phyloP scores from a whole-genome alignment of 768 basidiomycete species.

The Russula virescens region DNA sequence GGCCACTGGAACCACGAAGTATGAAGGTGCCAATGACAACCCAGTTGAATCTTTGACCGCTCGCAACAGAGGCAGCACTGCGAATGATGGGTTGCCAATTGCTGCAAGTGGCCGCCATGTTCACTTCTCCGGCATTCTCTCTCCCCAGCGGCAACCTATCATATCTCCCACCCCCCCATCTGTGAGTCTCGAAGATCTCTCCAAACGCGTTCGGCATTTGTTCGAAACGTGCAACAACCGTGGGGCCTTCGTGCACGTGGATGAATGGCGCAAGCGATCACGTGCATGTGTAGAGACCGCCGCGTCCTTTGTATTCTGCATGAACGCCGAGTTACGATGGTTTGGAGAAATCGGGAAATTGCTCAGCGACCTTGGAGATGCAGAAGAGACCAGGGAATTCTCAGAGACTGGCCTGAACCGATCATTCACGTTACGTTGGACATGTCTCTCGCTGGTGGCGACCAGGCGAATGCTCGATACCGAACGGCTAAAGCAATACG shows the following conservation, averaged over 20 bases:
- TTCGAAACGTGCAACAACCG: slow-evolving; percentile 13
- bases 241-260: background rate
- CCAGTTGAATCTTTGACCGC: too few relatives aligned
- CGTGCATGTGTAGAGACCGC: background rate
- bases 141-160: too few relatives aligned
- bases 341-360: slow-evolving; percentile 11
- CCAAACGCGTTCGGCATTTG: slow-evolving; percentile 9
- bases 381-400: background rate
- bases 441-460: slow-evolving; percentile 16
- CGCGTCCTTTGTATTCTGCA: slow-evolving; percentile 4
- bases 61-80: too few relatives aligned
- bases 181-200: background rate
- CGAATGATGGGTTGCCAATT: too few relatives aligned
- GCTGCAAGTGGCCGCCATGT: too few relatives aligned
- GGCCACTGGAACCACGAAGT: background rate
- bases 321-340: slow-evolving; percentile 1
- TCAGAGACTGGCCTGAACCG: background rate
- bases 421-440: slow-evolving; percentile 17
- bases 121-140: background rate
- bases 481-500: background rate
- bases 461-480: background rate
- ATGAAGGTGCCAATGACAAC: background rate
- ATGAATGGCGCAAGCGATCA: slow-evolving; percentile 5
- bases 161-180: too few relatives aligned
- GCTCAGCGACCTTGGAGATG: slow-evolving; percentile 10